phyloP scores from a whole-genome alignment of 1,284 basidiomycete genomes.

The Neotropicomus parvogracilis region DNA sequence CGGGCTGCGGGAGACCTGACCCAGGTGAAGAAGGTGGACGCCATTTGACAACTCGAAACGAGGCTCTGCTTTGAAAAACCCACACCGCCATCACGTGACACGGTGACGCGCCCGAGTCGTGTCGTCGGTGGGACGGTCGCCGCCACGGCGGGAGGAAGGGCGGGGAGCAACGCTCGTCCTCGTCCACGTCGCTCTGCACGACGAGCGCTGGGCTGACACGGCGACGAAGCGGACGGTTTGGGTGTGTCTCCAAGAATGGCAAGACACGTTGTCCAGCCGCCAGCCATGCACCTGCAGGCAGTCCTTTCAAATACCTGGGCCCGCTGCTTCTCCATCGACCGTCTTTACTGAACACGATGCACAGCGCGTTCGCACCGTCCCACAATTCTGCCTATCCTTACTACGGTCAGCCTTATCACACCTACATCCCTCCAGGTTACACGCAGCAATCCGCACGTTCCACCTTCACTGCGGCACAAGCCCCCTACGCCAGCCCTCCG shows the following conservation, averaged over 20 bases:
- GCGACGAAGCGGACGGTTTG: neutral
- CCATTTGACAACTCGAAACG: too few species aligned
- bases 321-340: neutral
- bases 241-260: slow-evolving; percentile 23
- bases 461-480: slow-evolving; percentile 10
- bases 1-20: slow-evolving; percentile 83
- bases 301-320: slow-evolving; percentile 11
- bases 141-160: too few species aligned
- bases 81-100: slow-evolving; percentile 17
- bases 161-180: too few species aligned
- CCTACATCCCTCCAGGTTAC: slow-evolving; percentile 34
- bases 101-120: too few species aligned
- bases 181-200: neutral
- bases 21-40: slow-evolving; percentile 82
- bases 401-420: slow-evolving; percentile 36
- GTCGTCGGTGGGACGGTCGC: too few species aligned
- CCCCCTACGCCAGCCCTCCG: slow-evolving; percentile 19
- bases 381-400: slow-evolving; percentile 31
- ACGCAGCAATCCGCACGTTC: slow-evolving; percentile 15
- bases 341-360: slow-evolving; percentile 21
- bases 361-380: slow-evolving; percentile 17
- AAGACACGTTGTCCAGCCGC: slow-evolving; percentile 26
- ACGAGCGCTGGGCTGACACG: neutral
- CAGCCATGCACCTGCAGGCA: slow-evolving; percentile 25
- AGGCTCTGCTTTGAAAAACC: too few species aligned